These are phyloP conservation scores for Selaginella moellendorffii DNA, from an alignment of 75 land plant species.

Conservation along the genomic window DNA sequence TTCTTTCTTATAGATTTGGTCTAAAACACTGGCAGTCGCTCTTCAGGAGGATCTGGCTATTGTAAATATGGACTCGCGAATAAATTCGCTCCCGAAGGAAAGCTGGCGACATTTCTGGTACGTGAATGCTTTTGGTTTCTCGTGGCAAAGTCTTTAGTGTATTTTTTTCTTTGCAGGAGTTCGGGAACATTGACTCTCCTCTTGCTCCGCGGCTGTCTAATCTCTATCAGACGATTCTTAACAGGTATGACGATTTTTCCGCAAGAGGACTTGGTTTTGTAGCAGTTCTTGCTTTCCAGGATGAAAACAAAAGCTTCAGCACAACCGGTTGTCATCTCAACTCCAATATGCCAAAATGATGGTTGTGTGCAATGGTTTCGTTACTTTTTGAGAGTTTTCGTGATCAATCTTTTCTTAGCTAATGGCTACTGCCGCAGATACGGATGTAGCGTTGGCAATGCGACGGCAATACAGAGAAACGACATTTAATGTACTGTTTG, in stretches of 20 bases:
- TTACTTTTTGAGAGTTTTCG: not conserved
- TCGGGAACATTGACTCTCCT: slow-evolving; percentile 85
- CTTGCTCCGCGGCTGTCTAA: slow-evolving; percentile 39
- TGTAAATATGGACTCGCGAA: slow-evolving; percentile 88
- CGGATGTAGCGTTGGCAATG: slow-evolving; percentile 53
- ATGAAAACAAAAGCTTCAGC: slow-evolving; percentile 57
- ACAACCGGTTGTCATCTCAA: slow-evolving; percentile 54
- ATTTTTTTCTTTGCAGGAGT: slow-evolving; percentile 38
- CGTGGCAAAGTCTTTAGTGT: not conserved
- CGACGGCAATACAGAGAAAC: slow-evolving; percentile 55
- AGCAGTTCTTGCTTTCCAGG: slow-evolving; percentile 28
- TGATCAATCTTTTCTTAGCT: not conserved
- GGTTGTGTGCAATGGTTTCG: slow-evolving; percentile 25
- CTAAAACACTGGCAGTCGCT: not conserved
- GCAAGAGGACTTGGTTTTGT: not conserved
- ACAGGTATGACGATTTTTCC: slow-evolving; percentile 25
- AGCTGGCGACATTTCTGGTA: slow-evolving; percentile 68
- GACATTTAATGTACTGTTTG: slow-evolving; percentile 56
- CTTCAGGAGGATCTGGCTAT: slow-evolving; percentile 83
- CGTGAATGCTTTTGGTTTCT: slow-evolving; percentile 9
- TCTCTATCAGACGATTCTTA: slow-evolving; percentile 48
- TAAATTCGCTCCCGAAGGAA: slow-evolving; percentile 40
- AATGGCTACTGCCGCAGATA: slow-evolving; percentile 30
- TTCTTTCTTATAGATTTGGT: not conserved
- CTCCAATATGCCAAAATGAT: slow-evolving; percentile 76